Conservation (phyloP, 805 yeast genomes). For the Yarrowia sp. region DNA sequence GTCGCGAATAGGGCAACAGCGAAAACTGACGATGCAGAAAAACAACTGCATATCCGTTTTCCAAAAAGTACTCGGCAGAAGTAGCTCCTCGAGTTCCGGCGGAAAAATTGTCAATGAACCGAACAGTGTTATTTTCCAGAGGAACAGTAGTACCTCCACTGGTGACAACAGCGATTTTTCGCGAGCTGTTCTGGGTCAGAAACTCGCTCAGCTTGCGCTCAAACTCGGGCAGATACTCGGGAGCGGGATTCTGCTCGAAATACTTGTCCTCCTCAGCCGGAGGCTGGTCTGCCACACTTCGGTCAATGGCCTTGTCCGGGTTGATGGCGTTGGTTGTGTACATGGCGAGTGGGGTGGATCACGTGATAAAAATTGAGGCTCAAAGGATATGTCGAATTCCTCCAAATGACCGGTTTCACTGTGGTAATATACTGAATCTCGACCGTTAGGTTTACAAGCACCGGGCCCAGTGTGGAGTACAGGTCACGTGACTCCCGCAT, state of each 20-base stretch:
- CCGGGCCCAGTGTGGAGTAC: conserved; percentile 4
- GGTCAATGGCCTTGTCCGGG: conserved; percentile 71
- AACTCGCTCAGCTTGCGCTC: conserved; percentile 65
- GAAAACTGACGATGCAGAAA: conserved; percentile 93
- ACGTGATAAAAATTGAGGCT: neutral
- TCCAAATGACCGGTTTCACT: no score
- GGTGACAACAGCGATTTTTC: conserved; percentile 80
- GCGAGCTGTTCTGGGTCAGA: conserved; percentile 54
- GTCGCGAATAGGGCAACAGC: conserved; percentile 89
- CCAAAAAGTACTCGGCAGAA: conserved; percentile 88
- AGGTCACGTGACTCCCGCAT: neutral
- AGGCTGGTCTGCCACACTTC: conserved; percentile 75
- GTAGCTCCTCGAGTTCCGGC: conserved; percentile 99
- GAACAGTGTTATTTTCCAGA: conserved; percentile 91
- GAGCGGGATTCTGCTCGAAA: conserved; percentile 75
- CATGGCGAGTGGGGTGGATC: neutral
- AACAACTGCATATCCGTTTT: conserved; percentile 87
- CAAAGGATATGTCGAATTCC: no score
- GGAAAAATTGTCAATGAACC: conserved; percentile 95
- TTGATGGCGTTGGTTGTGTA: conserved; percentile 54
- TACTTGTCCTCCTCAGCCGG: conserved; percentile 81
- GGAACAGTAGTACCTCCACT: conserved; percentile 99
- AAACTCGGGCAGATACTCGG: conserved; percentile 72
- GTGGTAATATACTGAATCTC: no score
- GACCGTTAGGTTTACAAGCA: neutral